Evolutionary conservation across 2,329 filamentous ascomycete genomes (phyloP).

Genomic region (Mycosphaerelloides madeirae): DNA sequence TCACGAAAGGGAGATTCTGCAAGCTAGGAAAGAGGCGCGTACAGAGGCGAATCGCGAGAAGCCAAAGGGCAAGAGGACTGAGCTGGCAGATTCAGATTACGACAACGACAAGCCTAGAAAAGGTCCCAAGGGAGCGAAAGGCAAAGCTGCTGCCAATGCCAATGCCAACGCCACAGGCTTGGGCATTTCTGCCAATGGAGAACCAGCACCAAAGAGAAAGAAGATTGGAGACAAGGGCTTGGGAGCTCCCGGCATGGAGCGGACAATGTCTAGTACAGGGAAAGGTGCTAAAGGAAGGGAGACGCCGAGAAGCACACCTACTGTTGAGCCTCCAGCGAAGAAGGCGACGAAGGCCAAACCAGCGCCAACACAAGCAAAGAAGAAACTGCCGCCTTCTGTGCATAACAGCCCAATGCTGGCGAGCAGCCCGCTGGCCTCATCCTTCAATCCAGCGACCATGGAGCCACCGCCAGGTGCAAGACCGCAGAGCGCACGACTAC

Average conservation of each 20-base stretch:
- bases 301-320: conserved; percentile 66
- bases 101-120: conserved; percentile 75
- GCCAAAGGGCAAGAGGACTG: conserved; percentile 60
- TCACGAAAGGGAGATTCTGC: conserved; percentile 76
- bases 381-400: conserved; percentile 57
- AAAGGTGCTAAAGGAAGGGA: conserved; percentile 37
- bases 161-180: conserved; percentile 39
- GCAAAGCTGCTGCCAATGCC: conserved; percentile 56
- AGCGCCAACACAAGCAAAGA: conserved; percentile 68
- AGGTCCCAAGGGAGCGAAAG: conserved; percentile 54
- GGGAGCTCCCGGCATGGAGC: conserved; percentile 54
- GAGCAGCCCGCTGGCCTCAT: conserved; percentile 47
- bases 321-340: conserved; percentile 62
- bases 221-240: conserved; percentile 69
- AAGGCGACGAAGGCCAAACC: conserved; percentile 63
- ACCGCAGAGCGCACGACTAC: conserved; percentile 64
- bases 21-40: conserved; percentile 72
- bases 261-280: conserved; percentile 55
- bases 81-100: conserved; percentile 67
- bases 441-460: conserved; percentile 58
- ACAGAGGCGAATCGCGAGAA: conserved; percentile 62
- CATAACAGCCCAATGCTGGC: conserved; percentile 40
- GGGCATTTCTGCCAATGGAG: conserved; percentile 59
- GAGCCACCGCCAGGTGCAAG: conserved; percentile 64
- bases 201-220: conserved; percentile 70